Conservation (phyloP, 2,329 filamentous ascomycete genomes). For the Aspergillus versicolor region DNA sequence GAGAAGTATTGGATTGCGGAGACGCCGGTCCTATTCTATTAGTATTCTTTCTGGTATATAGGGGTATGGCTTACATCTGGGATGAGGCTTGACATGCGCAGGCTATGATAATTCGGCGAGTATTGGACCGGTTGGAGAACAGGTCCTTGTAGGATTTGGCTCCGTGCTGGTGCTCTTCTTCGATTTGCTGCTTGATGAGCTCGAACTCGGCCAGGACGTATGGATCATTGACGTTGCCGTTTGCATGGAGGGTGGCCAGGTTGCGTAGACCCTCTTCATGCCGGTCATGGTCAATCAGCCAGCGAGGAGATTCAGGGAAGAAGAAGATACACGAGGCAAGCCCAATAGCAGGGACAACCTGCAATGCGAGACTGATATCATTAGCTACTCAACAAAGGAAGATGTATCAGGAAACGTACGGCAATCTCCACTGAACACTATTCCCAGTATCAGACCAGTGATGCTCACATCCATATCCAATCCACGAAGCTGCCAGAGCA, state of each 20-base stretch:
- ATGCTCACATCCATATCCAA: constrained; percentile 10
- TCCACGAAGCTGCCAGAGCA: constrained; percentile 3
- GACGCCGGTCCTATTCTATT: constrained; percentile 5
- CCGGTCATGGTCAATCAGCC: constrained; percentile 10
- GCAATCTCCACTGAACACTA: constrained; percentile 7
- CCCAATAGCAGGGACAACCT: constrained; percentile 7
- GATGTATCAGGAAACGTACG: not conserved
- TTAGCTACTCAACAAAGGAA: not conserved
- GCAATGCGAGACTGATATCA: not conserved
- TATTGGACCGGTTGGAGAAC: constrained; percentile 5
- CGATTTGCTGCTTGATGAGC: constrained; percentile 8
- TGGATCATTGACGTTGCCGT: constrained; percentile 4
- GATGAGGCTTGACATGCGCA: constrained; percentile 8
- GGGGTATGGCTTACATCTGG: not conserved
- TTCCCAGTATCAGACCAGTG: constrained; percentile 2
- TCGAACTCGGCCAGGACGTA: constrained; percentile 8
- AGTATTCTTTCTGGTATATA: not conserved
- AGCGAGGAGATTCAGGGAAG: constrained; percentile 8
- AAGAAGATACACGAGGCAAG: constrained; percentile 11
- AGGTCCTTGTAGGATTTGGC: constrained; percentile 11
- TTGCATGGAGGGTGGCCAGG: constrained; percentile 1
- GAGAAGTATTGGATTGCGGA: constrained; percentile 11
- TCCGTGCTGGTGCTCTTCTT: constrained; percentile 6
- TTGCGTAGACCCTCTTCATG: constrained; percentile 8
- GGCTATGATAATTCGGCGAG: constrained; percentile 8